Evolutionary conservation across 208 protist species (phyloP), one percentile per base, ranked within the genome.

Genomic region (Leishmania lainsoni): DNA sequence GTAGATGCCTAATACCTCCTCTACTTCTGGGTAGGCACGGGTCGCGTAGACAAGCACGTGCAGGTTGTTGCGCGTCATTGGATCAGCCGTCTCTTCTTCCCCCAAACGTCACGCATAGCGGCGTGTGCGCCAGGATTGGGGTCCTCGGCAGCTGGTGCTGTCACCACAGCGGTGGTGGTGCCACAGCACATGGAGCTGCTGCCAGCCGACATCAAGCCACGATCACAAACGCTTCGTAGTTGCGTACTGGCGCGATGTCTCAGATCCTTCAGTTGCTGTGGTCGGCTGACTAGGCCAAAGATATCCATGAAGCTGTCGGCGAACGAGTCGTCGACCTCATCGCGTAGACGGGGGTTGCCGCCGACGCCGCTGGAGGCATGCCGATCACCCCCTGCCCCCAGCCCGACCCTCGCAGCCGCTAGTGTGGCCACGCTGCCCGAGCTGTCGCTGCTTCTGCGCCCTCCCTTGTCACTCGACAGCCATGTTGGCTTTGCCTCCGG

Each of bases 41-140:
- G 83, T 83, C 12, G 87, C 75, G 87, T 90, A 94, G 63, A 94
- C 78, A 56, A 96, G 82, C 22, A 96, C 42, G 70, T 93, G 90
- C 45, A 92, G 72, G 56, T 84, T 83, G 72, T 78, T 66, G 9
- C 82, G 81, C 75, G 77, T 63, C 17, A 80, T 70, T 49, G 68
- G 73, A 4, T 81, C 82, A 8, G 68, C 66, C 48, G 76, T 51
- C 32, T 12, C 61, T n/a, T 0, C 61, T 35, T 82, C 82, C 58
- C 74, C 20, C 65, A 63, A 20, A 29, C 71, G 58, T 10, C 32
- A 16, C 71, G 76, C 2, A 77, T 63, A 14, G 75, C 76, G 1
- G 45, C n/a, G 35, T 52, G 70, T n/a, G 59, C 29, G 39, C 73
- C 51, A 5, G 26, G 35, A 2, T 70, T 29, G 68, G n/a, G 35